Percentiles rank a stretch among this genome's conserved stretches.
Conservation (phyloP, 139 green algal species). For the Eudorina sp. region DNA sequence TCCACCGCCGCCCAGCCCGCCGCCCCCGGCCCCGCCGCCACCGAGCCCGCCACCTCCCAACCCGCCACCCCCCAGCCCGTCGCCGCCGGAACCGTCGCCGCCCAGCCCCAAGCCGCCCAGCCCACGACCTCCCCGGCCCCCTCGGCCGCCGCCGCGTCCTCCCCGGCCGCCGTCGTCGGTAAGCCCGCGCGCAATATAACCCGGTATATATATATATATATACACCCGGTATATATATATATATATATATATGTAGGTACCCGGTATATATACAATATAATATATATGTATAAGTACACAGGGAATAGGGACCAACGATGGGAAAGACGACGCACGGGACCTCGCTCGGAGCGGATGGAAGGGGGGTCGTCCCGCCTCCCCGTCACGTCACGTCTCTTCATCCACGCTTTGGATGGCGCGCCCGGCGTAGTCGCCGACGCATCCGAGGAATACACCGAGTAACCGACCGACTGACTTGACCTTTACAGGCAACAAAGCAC, state of each 20-base stretch:
- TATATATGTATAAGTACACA: neutral
- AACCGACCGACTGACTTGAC: no score
- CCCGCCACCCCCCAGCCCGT: neutral
- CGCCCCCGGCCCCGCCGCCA: conserved; percentile 1
- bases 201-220: neutral
- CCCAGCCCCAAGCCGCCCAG: neutral
- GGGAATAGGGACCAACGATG: no score
- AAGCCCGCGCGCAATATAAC: no score
- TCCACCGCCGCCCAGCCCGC: neutral
- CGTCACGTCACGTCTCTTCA: no score
- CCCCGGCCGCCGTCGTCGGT: no score
- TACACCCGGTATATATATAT: neutral
- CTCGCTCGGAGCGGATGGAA: no score
- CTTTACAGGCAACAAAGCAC: no score
- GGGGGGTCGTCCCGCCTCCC: no score
- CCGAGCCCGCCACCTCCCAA: neutral
- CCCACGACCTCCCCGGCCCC: neutral
- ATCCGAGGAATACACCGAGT: no score
- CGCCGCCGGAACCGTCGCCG: neutral
- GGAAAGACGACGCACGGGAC: no score
- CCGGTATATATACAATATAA: neutral
- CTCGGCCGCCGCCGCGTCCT: neutral
- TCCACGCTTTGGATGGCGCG: no score
- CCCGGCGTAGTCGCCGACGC: no score
- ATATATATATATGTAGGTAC: neutral